Evolutionary conservation across 2,329 filamentous ascomycete species (phyloP), one percentile per base, ranked within the genome.

Genomic region (Xylariaceae sp.): DNA sequence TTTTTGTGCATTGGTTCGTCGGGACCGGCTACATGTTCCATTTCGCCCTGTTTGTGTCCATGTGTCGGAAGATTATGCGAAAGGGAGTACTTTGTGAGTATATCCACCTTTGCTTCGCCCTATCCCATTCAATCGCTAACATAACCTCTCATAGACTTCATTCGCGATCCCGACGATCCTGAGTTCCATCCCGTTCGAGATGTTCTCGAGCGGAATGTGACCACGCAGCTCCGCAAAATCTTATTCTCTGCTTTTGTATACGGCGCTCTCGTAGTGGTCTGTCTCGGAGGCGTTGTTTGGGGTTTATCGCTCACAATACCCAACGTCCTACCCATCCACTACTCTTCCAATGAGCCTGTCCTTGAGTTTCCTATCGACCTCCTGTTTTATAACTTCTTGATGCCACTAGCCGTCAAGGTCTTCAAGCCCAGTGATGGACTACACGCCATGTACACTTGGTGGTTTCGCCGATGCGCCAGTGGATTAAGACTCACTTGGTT

Each of bases 11-110:
- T 65, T 98, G 93, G 93, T 98, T 98, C 62, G 85, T 96, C 45
- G 93, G 93, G 39, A 98, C 93, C 3, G 95, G 91, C 52, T 98
- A 98, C 67, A 98, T 98, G 94, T 98, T 98, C 70, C 93, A 98
- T 64, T 98, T 98, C 64, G 93, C 93, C 5, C 78, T 98, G 3
- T 98, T 98, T 63, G 93, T 98, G 16, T 94, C 91, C 45, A 97
- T 98, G 91, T 98, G 93, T 67, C 85, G 93, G 52, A 96, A 95
- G 71, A 95, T 97, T 48, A 88, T 98, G 85, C 85, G 93, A 52
- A 89, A 83, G 55, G 93, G 93, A 41, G 93, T 98, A 33, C 74
- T 98, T 48, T 97, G 85, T 88, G 74, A 78, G 84, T 40, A 22
- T 22, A n/a, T 20, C 12, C 10, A 36, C 14, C 7, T 22, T 34